phyloP scores from a whole-genome alignment of 169 alveolate species.

The Perkinsus marinus region DNA sequence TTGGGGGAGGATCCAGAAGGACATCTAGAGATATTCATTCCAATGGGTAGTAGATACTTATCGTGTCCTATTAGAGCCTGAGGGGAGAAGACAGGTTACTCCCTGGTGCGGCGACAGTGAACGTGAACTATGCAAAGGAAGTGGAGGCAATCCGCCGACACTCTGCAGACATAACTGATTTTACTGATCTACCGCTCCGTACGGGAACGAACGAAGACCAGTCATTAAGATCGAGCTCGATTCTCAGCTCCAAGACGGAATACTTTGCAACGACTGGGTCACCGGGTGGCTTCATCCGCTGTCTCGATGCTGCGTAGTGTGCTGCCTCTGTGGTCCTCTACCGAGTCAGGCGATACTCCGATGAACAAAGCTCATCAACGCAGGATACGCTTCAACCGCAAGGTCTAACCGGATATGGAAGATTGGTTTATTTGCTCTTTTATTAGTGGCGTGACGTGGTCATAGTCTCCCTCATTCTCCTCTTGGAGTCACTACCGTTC shows the following conservation, averaged over 20 bases:
- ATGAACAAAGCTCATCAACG: not conserved
- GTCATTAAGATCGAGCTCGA: not conserved
- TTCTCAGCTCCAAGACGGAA: not conserved
- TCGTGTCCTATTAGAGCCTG: not conserved
- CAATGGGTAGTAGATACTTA: not conserved
- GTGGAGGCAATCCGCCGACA: not conserved
- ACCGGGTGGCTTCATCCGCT: not conserved
- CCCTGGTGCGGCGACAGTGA: not conserved
- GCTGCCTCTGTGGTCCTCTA: not conserved
- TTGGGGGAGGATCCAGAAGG: not conserved
- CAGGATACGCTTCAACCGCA: not conserved
- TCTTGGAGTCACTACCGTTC: not conserved
- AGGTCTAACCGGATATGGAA: not conserved
- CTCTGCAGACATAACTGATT: not conserved
- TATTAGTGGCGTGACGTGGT: not conserved
- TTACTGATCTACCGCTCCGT: not conserved
- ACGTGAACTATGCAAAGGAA: not conserved
- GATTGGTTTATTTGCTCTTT: not conserved
- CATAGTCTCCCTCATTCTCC: not conserved
- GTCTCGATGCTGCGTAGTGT: not conserved
- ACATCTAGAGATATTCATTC: not conserved
- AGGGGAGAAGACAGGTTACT: not conserved
- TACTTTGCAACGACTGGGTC: not conserved
- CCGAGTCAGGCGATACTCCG: not conserved
- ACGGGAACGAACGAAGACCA: not conserved